phyloP scores from a whole-genome alignment of 352 stramenopile species.

The Bremia lactucae region DNA sequence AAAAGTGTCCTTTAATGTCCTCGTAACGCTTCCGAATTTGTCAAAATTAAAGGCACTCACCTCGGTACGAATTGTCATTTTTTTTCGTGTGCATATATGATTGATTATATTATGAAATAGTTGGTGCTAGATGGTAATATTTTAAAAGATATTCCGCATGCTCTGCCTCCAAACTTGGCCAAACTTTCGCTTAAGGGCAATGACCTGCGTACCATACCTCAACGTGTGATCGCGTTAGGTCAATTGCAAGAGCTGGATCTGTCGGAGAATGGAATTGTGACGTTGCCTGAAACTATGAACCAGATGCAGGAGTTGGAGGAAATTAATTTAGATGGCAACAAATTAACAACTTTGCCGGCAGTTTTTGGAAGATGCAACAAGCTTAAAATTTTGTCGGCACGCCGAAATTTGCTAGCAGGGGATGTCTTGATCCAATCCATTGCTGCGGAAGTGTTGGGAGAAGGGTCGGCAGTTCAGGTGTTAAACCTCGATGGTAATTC shows the following conservation, averaged over 20 bases:
- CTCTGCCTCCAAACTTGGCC: constrained; percentile 55
- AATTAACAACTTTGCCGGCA: constrained; percentile 29
- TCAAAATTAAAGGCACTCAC: constrained; percentile 54
- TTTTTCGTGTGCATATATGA: neutral
- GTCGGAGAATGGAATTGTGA: constrained; percentile 38
- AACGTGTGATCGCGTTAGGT: constrained; percentile 31
- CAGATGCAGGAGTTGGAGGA: constrained; percentile 48
- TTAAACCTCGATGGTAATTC: constrained; percentile 78
- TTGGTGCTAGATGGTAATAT: constrained; percentile 66
- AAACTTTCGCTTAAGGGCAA: constrained; percentile 74
- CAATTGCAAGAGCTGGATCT: constrained; percentile 65
- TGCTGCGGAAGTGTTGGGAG: constrained; percentile 37
- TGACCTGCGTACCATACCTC: constrained; percentile 30
- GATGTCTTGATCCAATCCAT: constrained; percentile 31
- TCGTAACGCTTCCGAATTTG: constrained; percentile 52
- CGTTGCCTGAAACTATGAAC: constrained; percentile 34
- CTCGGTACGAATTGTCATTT: constrained; percentile 10
- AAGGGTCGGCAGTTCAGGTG: constrained; percentile 53
- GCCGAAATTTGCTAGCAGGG: constrained; percentile 37
- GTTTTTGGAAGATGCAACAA: constrained; percentile 46
- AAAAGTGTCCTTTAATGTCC: constrained; percentile 52
- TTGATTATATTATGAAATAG: neutral
- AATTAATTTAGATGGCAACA: constrained; percentile 58
- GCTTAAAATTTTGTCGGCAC: constrained; percentile 64
- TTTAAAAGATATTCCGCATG: constrained; percentile 38